Percentiles rank a stretch among this genome's conserved stretches.
These are phyloP conservation scores for Dryadomyces quercivorus DNA, from an alignment of 2,329 filamentous ascomycete species.

Conservation along the genomic window DNA sequence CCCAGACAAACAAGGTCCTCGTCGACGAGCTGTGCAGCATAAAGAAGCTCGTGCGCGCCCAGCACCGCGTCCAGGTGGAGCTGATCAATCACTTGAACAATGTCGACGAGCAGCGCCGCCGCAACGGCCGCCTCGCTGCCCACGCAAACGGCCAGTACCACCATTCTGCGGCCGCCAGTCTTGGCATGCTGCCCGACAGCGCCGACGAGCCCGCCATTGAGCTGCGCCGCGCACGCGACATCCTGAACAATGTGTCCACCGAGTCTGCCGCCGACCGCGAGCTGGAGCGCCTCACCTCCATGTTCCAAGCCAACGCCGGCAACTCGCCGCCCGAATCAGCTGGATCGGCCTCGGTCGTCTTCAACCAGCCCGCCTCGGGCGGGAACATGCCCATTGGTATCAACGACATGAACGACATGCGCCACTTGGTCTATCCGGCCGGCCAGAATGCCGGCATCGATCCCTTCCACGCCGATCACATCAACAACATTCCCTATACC, in stretches of 20 bases:
- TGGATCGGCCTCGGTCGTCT: conserved; percentile 38
- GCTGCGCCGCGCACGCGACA: conserved; percentile 43
- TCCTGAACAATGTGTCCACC: conserved; percentile 39
- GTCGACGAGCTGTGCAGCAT: conserved; percentile 48
- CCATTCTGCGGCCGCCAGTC: conserved; percentile 18
- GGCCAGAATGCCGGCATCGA: conserved; percentile 87
- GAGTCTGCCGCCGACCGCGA: conserved; percentile 41
- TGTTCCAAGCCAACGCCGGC: conserved; percentile 31
- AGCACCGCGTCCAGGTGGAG: conserved; percentile 45
- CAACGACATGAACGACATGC: conserved; percentile 43
- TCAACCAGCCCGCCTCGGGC: conserved; percentile 30
- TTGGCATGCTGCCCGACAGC: conserved; percentile 31
- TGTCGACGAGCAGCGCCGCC: conserved; percentile 29
- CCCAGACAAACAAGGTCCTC: conserved; percentile 48
- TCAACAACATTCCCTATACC: conserved; percentile 85
- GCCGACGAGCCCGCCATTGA: conserved; percentile 35
- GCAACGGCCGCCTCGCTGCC: conserved; percentile 26
- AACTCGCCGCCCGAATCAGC: conserved; percentile 40
- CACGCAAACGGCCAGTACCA: conserved; percentile 29
- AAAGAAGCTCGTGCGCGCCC: conserved; percentile 47
- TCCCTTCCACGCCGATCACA: conserved; percentile 86
- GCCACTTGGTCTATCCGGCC: conserved; percentile 75
- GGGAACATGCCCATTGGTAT: conserved; percentile 27
- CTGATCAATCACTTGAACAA: conserved; percentile 43
- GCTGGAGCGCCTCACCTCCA: conserved; percentile 41